These are phyloP conservation scores for Crassisporium funariophilum DNA, from an alignment of 768 basidiomycete genomes.

Conservation along the genomic window DNA sequence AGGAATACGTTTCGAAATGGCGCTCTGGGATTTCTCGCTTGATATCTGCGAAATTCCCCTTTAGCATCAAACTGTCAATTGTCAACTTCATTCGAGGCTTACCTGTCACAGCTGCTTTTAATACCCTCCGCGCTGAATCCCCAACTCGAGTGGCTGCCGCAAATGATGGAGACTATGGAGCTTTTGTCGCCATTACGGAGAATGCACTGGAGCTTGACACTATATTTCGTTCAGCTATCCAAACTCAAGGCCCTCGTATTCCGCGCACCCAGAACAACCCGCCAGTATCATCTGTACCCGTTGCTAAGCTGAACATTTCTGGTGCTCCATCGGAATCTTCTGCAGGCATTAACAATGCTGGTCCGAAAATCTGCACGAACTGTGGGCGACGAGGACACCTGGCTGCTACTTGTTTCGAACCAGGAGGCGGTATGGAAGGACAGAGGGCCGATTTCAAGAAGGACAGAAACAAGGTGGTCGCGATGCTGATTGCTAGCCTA, in stretches of 20 bases:
- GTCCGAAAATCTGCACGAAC: not conserved
- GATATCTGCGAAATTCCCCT: not conserved
- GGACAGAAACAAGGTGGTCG: not conserved
- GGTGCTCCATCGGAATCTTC: not conserved
- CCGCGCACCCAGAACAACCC: not conserved
- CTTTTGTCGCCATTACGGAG: not conserved
- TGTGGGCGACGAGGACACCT: not conserved
- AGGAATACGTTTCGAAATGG: not conserved
- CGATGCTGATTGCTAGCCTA: not conserved
- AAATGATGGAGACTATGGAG: not conserved
- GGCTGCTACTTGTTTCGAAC: not conserved
- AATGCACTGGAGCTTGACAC: not conserved
- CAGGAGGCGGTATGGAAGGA: conserved; percentile 1
- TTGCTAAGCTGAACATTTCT: not conserved
- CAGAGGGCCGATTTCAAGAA: not conserved
- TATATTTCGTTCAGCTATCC: not conserved
- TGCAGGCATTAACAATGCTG: not conserved
- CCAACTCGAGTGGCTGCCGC: not conserved
- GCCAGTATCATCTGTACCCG: not conserved
- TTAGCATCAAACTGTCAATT: not conserved
- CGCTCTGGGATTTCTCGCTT: not conserved
- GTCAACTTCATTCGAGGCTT: not conserved
- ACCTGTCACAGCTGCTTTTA: not conserved
- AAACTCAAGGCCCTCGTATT: not conserved
- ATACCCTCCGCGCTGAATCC: not conserved